Conservation (phyloP, 768 basidiomycete species). For the Russula griseocarnosa region DNA sequence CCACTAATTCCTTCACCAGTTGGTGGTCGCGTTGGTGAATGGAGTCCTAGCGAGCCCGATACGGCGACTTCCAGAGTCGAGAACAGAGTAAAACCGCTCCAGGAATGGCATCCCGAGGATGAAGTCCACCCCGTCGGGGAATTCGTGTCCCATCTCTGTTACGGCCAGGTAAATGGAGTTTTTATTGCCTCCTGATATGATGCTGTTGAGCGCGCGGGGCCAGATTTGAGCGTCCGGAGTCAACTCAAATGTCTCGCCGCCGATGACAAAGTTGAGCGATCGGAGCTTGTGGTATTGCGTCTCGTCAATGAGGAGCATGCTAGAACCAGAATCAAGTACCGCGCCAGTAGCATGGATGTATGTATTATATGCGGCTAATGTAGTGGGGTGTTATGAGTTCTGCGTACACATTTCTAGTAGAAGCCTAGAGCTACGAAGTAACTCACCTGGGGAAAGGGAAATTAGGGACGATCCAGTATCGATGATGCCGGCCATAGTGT, state of each 20-base stretch:
- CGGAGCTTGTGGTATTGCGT: conserved; percentile 35
- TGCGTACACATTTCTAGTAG: not conserved
- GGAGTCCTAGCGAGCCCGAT: conserved; percentile 55
- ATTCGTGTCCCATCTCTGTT: conserved; percentile 36
- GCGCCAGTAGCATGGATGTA: conserved; percentile 37
- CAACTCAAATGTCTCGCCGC: conserved; percentile 37
- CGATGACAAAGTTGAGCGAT: conserved; percentile 36
- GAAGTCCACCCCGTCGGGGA: conserved; percentile 44
- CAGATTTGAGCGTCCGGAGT: conserved; percentile 45
- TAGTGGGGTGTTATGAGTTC: conserved; percentile 24
- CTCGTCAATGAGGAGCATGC: conserved; percentile 32
- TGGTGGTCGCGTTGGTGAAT: conserved; percentile 43
- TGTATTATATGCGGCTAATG: conserved; percentile 32
- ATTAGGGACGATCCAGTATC: conserved; percentile 39
- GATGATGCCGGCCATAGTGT: conserved; percentile 35
- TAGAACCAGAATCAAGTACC: too few species aligned
- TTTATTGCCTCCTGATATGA: conserved; percentile 41
- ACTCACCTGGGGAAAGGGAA: conserved; percentile 33
- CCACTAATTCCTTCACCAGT: conserved; percentile 25
- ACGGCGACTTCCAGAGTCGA: conserved; percentile 52
- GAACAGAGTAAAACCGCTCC: conserved; percentile 64
- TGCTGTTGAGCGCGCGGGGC: conserved; percentile 42
- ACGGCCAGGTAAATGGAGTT: conserved; percentile 41
- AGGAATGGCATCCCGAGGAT: conserved; percentile 53
- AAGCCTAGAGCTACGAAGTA: not conserved